Conservation (phyloP, 1,284 basidiomycete species). For the Leccinum pallidistipes region DNA sequence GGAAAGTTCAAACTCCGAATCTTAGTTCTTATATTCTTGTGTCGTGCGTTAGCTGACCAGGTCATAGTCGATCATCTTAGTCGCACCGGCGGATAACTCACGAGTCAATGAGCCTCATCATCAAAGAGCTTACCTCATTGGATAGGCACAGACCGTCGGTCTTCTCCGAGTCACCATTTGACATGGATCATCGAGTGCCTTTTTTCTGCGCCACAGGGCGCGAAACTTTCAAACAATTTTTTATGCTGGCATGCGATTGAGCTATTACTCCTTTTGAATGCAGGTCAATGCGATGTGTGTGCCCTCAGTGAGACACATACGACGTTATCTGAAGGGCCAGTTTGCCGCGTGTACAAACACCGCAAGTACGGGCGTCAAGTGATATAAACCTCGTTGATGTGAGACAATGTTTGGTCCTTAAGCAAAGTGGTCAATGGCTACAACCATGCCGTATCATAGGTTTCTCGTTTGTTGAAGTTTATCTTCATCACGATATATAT, state of each 20-base stretch:
- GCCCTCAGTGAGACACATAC: not conserved
- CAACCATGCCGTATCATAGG: constrained; percentile 9
- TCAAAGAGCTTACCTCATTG: not conserved
- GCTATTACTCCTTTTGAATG: not conserved
- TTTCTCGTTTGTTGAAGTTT: constrained; percentile 11
- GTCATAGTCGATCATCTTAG: too few species aligned
- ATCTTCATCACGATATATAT: constrained; percentile 2
- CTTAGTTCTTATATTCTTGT: too few species aligned
- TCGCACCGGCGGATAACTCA: not conserved
- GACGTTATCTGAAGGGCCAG: not conserved
- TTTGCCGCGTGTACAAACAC: not conserved
- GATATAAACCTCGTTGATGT: not conserved
- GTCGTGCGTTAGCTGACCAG: not conserved
- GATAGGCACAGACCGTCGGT: not conserved
- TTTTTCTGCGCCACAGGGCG: not conserved
- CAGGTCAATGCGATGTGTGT: not conserved
- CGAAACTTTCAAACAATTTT: not conserved
- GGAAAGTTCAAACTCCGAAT: not conserved
- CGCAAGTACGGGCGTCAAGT: not conserved
- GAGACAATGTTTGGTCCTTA: not conserved
- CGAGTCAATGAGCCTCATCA: too few species aligned
- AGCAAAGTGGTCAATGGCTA: not conserved
- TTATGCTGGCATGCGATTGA: not conserved
- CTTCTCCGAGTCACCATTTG: not conserved
- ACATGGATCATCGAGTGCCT: not conserved